Base-by-base conservation (phyloP, 1,139 yeast genomes). In the Taiozyma sp. region DNA sequence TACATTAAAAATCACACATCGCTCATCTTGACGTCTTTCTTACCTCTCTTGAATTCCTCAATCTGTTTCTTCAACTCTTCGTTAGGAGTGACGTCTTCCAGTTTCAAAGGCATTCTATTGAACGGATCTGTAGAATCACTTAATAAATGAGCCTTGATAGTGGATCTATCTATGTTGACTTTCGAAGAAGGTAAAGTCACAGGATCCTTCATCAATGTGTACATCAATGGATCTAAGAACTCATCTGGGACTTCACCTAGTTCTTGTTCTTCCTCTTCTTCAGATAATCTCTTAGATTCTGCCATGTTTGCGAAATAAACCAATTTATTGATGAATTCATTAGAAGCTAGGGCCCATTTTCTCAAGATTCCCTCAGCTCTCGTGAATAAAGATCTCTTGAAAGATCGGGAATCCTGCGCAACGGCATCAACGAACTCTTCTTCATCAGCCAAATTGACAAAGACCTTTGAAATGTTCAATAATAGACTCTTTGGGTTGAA, bases 91-190 rank as follows among this genome's bases (percentile, higher is more conserved):
- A 91, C 96, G 59, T 95, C 97, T 58, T 92, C 98, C 48, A 93
- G 70, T 62, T 82, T 90, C 59, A 95, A 74, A 2, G 99, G 98
- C 70, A 84, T 78, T 70, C 99, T 82, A 69, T 93, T 95, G 71
- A 95, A 95, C 13, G 99, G 99, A 72, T 95, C 99, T 1, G 96
- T 92, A 1, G 96, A 81, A 70, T 93, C 98, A 72, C 93, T 88
- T 66, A 95, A 78, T 56, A 95, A 74, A 74, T 95, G 99, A 1
- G 97, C 90, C 66, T 91, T 92, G 63, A 95, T 88, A 1, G 98
- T 95, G 24, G 95, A 79, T 64, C 96, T 74, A 66, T 95, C 99
- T 60, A 95, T 88, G 49, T 84, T 82, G 16, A 92, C 80, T 61
- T 81, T 85, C 1, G 97, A 89, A 8, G 88, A 76, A 7, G 99